Conservation (phyloP, 495 filamentous ascomycete species). For the Penicillium silybi region DNA sequence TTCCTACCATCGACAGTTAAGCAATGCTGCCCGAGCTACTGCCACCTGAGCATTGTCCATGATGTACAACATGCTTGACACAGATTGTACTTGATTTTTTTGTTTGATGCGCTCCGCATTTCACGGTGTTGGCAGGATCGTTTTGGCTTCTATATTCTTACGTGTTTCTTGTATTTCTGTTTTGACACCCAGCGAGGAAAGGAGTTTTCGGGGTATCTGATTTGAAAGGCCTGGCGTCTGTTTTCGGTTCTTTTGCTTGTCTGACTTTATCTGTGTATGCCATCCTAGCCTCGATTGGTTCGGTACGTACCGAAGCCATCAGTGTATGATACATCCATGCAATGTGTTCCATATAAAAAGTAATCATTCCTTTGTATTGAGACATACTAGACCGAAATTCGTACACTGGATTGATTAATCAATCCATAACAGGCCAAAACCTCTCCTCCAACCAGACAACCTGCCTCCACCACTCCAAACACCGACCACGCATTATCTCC, state of each 20-base stretch:
- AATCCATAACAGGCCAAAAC: constrained; percentile 32
- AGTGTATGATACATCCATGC: constrained; percentile 24
- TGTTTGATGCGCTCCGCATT: constrained; percentile 16
- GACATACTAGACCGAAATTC: neutral
- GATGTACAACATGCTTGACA: constrained; percentile 23
- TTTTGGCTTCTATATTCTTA: constrained; percentile 1
- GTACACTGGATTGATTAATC: neutral
- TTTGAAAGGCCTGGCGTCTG: neutral
- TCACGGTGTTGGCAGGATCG: constrained; percentile 21
- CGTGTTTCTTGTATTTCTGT: neutral
- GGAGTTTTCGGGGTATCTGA: constrained; percentile 10
- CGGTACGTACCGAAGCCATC: constrained; percentile 14
- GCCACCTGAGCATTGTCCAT: constrained; percentile 14
- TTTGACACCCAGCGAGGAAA: constrained; percentile 2
- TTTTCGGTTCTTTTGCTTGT: neutral
- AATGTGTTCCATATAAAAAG: neutral
- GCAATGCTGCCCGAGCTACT: constrained; percentile 39
- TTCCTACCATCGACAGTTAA: constrained; percentile 56
- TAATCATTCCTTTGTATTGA: neutral
- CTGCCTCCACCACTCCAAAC: constrained; percentile 49
- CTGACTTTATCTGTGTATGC: constrained; percentile 2
- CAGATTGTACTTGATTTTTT: constrained; percentile 8
- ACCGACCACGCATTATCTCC: constrained; percentile 28
- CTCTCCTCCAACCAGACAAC: constrained; percentile 50
- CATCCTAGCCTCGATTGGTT: constrained; percentile 7